Conservation (phyloP, 805 yeast species). For the Saccharomycopsis olivae region DNA sequence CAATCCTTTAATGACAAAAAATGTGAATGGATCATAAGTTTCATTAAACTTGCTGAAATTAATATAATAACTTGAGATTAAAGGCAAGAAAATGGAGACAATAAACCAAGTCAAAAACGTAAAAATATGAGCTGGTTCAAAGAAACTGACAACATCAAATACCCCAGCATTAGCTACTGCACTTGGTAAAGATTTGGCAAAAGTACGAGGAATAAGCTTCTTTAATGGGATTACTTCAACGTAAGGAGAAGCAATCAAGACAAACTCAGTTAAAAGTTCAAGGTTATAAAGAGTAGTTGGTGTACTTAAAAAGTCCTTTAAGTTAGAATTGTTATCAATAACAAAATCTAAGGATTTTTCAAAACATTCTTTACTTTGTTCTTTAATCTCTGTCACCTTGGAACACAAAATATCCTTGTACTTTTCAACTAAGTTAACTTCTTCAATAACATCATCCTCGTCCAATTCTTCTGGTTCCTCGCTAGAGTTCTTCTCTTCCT, state of each 20-base stretch:
- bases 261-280: conserved; percentile 18
- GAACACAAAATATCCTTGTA: conserved; percentile 1
- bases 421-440: conserved; percentile 5
- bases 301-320: conserved; percentile 6
- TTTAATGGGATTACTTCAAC: conserved; percentile 19
- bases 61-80: conserved; percentile 22
- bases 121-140: conserved; percentile 19
- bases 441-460: background rate
- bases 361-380: background rate
- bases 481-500: background rate
- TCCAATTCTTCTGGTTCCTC: conserved; percentile 13
- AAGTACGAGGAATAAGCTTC: conserved; percentile 14
- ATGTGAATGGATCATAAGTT: conserved; percentile 42
- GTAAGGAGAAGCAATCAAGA: conserved; percentile 16
- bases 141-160: conserved; percentile 19
- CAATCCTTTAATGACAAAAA: conserved; percentile 37
- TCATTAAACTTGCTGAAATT: conserved; percentile 20
- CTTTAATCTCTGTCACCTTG: conserved; percentile 2
- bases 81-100: conserved; percentile 19
- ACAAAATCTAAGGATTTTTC: background rate
- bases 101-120: conserved; percentile 21
- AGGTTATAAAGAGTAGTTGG: conserved; percentile 5
- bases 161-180: background rate
- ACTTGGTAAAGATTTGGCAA: conserved; percentile 18
- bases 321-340: background rate